Evolutionary conservation across 2,329 filamentous ascomycete genomes (phyloP).

Genomic region (Talaromyces atroroseus): DNA sequence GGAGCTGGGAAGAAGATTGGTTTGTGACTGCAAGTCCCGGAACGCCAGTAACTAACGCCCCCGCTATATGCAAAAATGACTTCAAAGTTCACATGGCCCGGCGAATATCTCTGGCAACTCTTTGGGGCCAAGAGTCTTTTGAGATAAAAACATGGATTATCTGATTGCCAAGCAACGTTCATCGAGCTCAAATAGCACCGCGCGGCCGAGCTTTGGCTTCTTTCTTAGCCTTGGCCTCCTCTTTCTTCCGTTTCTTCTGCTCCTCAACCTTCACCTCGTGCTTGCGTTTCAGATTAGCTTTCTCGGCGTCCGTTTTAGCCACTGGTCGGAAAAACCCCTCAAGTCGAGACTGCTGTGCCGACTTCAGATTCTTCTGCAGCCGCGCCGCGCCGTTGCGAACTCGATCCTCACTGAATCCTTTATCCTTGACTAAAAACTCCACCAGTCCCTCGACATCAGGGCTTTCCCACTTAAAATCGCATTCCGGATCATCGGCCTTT

Average conservation of each 20-base stretch:
- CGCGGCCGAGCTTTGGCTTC: slow-evolving; percentile 82
- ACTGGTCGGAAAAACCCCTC: slow-evolving; percentile 97
- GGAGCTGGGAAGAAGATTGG: neutral
- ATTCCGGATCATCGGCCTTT: slow-evolving; percentile 73
- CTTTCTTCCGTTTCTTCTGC: slow-evolving; percentile 92
- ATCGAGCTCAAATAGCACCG: slow-evolving; percentile 45
- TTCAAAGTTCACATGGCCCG: neutral
- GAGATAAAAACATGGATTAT: neutral
- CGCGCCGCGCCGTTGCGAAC: slow-evolving; percentile 73
- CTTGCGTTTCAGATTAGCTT: slow-evolving; percentile 83
- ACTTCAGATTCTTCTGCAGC: slow-evolving; percentile 86
- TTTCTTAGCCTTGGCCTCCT: slow-evolving; percentile 92
- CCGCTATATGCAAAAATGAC: slow-evolving; percentile 1
- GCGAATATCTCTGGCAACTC: neutral
- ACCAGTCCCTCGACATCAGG: slow-evolving; percentile 87
- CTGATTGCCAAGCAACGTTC: neutral
- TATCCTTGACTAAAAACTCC: slow-evolving; percentile 84
- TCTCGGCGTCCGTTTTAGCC: slow-evolving; percentile 80
- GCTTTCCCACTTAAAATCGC: slow-evolving; percentile 96
- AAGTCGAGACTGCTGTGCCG: slow-evolving; percentile 79
- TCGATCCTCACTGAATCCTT: slow-evolving; percentile 94
- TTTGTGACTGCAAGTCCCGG: neutral
- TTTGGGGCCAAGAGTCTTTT: neutral
- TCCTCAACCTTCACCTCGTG: slow-evolving; percentile 85
- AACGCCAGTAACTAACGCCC: slow-evolving; percentile 5